Evolutionary conservation across 352 stramenopile genomes (phyloP).

Genomic region (Globisporangium uncinulatum): DNA sequence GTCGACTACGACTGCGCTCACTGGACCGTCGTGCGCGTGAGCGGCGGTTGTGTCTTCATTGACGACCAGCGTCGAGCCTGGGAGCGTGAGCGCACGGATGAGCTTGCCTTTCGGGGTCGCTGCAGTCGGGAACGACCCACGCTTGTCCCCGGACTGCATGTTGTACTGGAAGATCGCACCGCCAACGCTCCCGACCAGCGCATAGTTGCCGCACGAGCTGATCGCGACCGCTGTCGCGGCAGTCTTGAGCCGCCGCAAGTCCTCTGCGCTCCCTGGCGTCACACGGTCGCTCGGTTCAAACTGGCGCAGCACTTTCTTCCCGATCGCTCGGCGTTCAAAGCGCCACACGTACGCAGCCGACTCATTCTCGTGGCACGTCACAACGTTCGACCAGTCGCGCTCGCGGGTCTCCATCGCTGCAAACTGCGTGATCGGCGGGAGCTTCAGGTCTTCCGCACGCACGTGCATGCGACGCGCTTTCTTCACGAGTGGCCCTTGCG

Average conservation of each 20-base stretch:
- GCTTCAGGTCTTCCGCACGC: slow-evolving; percentile 81
- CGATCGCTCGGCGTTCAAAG: slow-evolving; percentile 90
- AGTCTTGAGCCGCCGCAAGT: slow-evolving; percentile 57
- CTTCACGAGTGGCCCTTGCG: slow-evolving; percentile 88
- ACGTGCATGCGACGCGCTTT: slow-evolving; percentile 86
- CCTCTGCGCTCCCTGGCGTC: slow-evolving; percentile 48
- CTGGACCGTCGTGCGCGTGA: slow-evolving; percentile 64
- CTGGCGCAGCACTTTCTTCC: slow-evolving; percentile 89
- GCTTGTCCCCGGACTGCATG: slow-evolving; percentile 91
- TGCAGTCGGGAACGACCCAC: slow-evolving; percentile 87
- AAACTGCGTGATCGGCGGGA: slow-evolving; percentile 91
- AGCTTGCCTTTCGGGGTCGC: slow-evolving; percentile 60
- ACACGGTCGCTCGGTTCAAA: slow-evolving; percentile 73
- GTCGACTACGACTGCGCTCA: slow-evolving; percentile 88
- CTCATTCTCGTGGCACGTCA: slow-evolving; percentile 94
- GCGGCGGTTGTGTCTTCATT: slow-evolving; percentile 25
- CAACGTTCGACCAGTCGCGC: slow-evolving; percentile 91
- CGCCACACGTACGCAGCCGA: slow-evolving; percentile 93
- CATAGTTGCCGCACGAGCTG: slow-evolving; percentile 93
- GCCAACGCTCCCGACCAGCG: slow-evolving; percentile 88
- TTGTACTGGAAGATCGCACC: slow-evolving; percentile 95
- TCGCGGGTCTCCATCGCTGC: slow-evolving; percentile 86
- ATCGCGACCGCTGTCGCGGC: slow-evolving; percentile 71
- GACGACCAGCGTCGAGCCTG: slow-evolving; percentile 29
- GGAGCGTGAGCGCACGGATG: slow-evolving; percentile 60